Percentiles rank a stretch among this genome's conserved stretches.
These are phyloP conservation scores for Trichoderma reesei DNA, from an alignment of 495 filamentous ascomycete genomes.

Conservation along the genomic window DNA sequence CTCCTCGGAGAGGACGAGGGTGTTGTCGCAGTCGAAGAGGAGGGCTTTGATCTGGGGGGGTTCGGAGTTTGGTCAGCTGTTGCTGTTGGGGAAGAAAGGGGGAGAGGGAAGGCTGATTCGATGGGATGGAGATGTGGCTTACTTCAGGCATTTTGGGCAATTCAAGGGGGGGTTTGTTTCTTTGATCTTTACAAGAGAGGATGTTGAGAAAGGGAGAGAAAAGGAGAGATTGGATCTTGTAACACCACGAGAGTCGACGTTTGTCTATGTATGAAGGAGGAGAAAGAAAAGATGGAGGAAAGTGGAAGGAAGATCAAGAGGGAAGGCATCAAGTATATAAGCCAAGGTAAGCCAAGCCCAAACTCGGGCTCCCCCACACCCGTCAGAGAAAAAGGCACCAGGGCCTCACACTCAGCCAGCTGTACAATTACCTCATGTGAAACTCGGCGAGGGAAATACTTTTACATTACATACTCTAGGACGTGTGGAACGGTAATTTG, in stretches of 20 bases:
- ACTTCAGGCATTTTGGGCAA: conserved; percentile 13
- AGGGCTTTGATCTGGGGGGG: conserved; percentile 33
- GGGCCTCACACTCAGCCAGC: no score
- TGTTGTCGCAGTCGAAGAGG: conserved; percentile 98
- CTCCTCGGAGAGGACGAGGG: conserved; percentile 83
- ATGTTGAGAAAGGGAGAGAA: background rate
- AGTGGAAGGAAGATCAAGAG: background rate
- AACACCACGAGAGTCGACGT: background rate
- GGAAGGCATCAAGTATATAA: background rate
- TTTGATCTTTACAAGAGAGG: no score
- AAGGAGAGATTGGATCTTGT: background rate
- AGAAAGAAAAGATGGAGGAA: background rate
- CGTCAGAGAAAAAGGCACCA: no score
- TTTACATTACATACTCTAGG: no score
- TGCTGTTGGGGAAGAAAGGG: background rate
- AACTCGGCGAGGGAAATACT: no score
- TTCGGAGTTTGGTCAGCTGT: background rate
- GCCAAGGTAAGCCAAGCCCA: background rate
- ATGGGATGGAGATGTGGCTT: background rate
- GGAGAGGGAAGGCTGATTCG: background rate
- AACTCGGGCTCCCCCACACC: background rate
- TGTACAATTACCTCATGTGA: conserved; percentile 2
- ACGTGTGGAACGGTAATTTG: background rate
- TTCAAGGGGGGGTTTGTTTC: no score
- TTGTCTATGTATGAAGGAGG: background rate